Percentiles rank a stretch among this genome's conserved stretches.
Conservation (phyloP, 192 early-diverging fungal species). For the Umbelopsis ramanniana region DNA sequence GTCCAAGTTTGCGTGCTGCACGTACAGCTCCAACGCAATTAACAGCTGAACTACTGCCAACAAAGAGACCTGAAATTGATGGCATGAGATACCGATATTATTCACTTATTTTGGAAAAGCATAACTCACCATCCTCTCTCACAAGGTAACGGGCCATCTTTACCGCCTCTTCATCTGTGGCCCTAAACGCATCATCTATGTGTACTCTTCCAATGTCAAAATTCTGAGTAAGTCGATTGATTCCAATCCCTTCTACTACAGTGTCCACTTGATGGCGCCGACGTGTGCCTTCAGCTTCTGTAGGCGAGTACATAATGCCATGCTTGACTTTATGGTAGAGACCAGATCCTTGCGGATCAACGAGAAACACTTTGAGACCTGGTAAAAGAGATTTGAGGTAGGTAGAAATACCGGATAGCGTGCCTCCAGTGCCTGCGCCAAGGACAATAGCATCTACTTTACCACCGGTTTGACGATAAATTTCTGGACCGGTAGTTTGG, state of each 20-base stretch:
- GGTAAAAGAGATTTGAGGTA: conserved; percentile 77
- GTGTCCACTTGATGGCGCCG: conserved; percentile 97
- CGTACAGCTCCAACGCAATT: conserved; percentile 90
- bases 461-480: conserved; percentile 74
- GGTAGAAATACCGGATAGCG: conserved; percentile 87
- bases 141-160: conserved; percentile 88
- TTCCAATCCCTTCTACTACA: conserved; percentile 94
- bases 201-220: conserved; percentile 64
- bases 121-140: conserved; percentile 64
- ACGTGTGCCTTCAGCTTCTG: conserved; percentile 88
- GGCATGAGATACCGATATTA: neutral
- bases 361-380: conserved; percentile 69
- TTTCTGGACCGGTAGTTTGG: conserved; percentile 86
- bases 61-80: conserved; percentile 67
- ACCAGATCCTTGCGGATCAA: conserved; percentile 93
- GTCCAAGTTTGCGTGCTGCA: conserved; percentile 78
- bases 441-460: conserved; percentile 84
- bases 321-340: conserved; percentile 90
- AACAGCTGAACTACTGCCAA: conserved; percentile 89
- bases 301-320: conserved; percentile 87
- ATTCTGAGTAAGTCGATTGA: conserved; percentile 92
- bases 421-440: conserved; percentile 92
- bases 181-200: conserved; percentile 84
- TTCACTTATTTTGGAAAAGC: neutral
- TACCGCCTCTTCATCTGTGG: conserved; percentile 87